These are phyloP conservation scores for Triangularia setosa DNA, from an alignment of 2,329 filamentous ascomycete genomes.

Conservation along the genomic window DNA sequence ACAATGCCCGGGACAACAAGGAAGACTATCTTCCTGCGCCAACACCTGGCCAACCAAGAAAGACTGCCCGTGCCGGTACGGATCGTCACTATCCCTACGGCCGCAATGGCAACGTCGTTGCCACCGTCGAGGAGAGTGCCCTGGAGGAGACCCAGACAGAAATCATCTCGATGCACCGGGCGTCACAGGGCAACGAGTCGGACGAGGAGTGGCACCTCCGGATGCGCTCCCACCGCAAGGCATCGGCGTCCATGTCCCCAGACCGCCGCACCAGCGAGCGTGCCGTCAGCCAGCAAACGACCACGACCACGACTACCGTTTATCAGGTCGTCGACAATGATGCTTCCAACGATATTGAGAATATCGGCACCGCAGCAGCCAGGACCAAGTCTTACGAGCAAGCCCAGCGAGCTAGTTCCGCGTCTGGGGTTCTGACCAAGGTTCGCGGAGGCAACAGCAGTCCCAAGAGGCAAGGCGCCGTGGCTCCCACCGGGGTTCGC, in stretches of 20 bases:
- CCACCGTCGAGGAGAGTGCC: constrained; percentile 40
- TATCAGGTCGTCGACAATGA: constrained; percentile 63
- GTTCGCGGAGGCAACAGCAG: constrained; percentile 44
- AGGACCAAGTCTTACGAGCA: constrained; percentile 55
- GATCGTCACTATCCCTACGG: constrained; percentile 66
- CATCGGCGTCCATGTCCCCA: constrained; percentile 59
- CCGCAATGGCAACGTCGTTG: constrained; percentile 48
- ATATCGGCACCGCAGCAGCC: constrained; percentile 52
- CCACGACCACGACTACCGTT: constrained; percentile 58
- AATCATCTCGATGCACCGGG: constrained; percentile 56
- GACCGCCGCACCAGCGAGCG: constrained; percentile 39
- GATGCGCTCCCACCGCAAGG: constrained; percentile 64
- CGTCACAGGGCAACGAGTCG: constrained; percentile 62
- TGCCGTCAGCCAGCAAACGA: constrained; percentile 71
- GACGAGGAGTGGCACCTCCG: constrained; percentile 82
- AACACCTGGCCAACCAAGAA: constrained; percentile 91
- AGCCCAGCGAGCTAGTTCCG: constrained; percentile 46
- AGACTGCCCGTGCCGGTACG: constrained; percentile 66
- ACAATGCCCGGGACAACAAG: constrained; percentile 50
- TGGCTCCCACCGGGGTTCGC: constrained; percentile 50
- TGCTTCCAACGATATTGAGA: constrained; percentile 67
- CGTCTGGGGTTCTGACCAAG: constrained; percentile 58
- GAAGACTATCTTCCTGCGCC: constrained; percentile 93
- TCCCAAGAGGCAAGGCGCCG: constrained; percentile 42
- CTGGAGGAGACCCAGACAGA: constrained; percentile 55